Evolutionary conservation across 1,139 yeast species (phyloP).

Genomic region (Yamadazyma membranifaciens): DNA sequence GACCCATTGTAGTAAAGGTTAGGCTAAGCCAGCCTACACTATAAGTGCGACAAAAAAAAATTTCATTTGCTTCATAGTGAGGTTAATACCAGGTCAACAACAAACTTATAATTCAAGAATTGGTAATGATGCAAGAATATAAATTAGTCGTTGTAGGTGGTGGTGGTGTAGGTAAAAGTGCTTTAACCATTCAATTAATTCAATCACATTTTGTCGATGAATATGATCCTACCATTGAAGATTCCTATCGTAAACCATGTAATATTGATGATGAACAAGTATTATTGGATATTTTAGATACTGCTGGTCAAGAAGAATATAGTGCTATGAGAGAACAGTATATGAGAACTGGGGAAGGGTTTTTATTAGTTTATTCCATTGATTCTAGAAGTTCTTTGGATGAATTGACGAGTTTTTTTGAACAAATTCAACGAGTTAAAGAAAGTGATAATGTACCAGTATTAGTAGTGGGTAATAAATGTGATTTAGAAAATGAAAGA

Average conservation of each 20-base stretch:
- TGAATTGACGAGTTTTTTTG: conserved; percentile 74
- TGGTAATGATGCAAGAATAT: conserved; percentile 56
- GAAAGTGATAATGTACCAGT: conserved; percentile 74
- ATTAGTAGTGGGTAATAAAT: conserved; percentile 71
- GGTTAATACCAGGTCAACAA: background rate
- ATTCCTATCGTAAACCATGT: conserved; percentile 57
- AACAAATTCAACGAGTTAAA: conserved; percentile 83
- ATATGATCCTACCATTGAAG: conserved; percentile 97
- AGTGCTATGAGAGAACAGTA: conserved; percentile 93
- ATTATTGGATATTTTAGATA: conserved; percentile 77
- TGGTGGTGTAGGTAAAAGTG: conserved; percentile 98
- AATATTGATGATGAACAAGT: conserved; percentile 51
- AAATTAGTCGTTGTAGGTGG: conserved; percentile 96
- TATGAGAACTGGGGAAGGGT: conserved; percentile 94
- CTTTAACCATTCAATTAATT: conserved; percentile 84
- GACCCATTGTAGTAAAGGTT: too few relatives aligned
- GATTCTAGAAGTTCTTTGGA: conserved; percentile 78
- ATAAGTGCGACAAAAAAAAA: conserved; percentile 8
- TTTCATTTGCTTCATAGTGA: conserved; percentile 3
- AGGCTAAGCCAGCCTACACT: conserved; percentile 1
- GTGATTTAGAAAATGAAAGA: conserved; percentile 64
- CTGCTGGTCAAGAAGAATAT: conserved; percentile 98
- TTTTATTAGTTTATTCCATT: conserved; percentile 78
- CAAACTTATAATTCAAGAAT: background rate
- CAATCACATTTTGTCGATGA: conserved; percentile 94